Evolutionary conservation across 1,284 basidiomycete genomes (phyloP), one percentile per base, ranked within the genome.

Genomic region (Melampsora americana): DNA sequence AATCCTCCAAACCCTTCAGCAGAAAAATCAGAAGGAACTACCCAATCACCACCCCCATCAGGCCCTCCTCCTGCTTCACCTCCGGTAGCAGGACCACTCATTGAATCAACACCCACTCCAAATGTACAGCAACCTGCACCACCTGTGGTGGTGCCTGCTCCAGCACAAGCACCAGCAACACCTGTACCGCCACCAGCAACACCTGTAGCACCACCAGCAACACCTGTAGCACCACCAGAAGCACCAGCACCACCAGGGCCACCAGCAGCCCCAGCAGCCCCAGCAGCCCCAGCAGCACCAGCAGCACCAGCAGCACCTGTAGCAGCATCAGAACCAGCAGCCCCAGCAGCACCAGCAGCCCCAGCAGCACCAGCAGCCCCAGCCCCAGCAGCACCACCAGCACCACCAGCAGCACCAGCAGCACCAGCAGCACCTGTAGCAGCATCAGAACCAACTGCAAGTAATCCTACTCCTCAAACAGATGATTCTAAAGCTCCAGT

Each of bases 371-470:
- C 39, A 42, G 6, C 39, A 11, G 39, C 39, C 12, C 39, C 39
- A 9, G 1, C 39, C 11, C 6, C 12, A 42, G 5, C 39, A 42
- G 39, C 39, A 12, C 39, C 39, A 1, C 56, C 56, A 6, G 4
- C 35, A 35, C 9, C 35, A 35, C 4, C 35, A 35, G 4, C 35
- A 35, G 35, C 35, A 35, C 11, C 66, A 4, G n/a, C 42, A 20
- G 44, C 66, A 5, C 2, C 14, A 42, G 12, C 39, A 9, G 44
- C 59, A n/a, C 59, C 20, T 7, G 42, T 3, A 64, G 23, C 26
- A 46, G 50, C 26, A 59, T 59, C 16, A 42, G 42, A 35, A 62
- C 16, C n/a, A 56, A 61, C n/a, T 50, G 56, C 30, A 72, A 72
- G 46, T 11, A 42, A 12, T 42, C 39, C 39, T 42, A 42, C 39